phyloP scores from a whole-genome alignment of 805 yeast species.

The Ogataea salicorniae region DNA sequence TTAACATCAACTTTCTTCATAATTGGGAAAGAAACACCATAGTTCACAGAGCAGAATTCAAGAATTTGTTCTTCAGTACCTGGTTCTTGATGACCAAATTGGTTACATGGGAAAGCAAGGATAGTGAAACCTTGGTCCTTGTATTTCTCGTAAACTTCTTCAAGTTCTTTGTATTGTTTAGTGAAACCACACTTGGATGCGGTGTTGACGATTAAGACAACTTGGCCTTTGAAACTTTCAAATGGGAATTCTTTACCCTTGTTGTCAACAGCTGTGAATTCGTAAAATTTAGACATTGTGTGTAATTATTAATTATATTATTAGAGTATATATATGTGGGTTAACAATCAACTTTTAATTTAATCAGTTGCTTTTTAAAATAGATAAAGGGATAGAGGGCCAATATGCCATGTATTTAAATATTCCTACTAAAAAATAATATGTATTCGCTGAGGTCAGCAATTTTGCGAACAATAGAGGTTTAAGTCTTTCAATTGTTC shows the following conservation, averaged over 20 bases:
- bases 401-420: no score
- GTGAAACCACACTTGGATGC: constrained; percentile 83
- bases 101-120: constrained; percentile 89
- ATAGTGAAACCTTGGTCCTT: constrained; percentile 58
- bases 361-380: no score
- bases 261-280: constrained; percentile 57
- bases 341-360: no score
- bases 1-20: constrained; percentile 85
- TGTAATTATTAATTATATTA: neutral
- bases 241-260: constrained; percentile 58
- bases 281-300: constrained; percentile 60
- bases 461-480: no score
- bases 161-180: constrained; percentile 70
- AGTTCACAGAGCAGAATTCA: constrained; percentile 69
- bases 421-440: no score
- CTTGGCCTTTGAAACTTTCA: constrained; percentile 64
- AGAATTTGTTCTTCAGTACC: constrained; percentile 64
- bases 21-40: constrained; percentile 89
- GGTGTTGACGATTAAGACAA: constrained; percentile 77
- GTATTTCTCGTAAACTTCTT: constrained; percentile 61
- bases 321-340: neutral
- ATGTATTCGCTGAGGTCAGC: no score
- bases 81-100: constrained; percentile 79
- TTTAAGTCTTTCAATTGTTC: no score
- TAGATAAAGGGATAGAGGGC: no score